A percentile compares a stretch with the other conserved stretches of the same genome.
These are phyloP conservation scores for Letharia columbiana DNA, from an alignment of 495 filamentous ascomycete genomes.

Conservation along the genomic window DNA sequence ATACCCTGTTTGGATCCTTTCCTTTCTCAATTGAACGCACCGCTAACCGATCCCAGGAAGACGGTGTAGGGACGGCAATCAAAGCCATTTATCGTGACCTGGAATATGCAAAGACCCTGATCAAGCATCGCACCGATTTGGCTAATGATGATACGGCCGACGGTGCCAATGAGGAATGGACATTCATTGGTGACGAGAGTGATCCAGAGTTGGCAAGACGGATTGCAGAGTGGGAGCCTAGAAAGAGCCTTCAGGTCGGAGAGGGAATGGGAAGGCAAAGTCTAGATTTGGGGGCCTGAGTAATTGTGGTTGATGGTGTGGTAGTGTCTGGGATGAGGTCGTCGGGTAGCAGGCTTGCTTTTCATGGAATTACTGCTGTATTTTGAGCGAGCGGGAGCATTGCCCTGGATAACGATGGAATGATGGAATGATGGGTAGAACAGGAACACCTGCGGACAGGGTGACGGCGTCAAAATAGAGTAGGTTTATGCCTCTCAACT, in stretches of 20 bases:
- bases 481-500: background rate
- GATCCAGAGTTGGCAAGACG: slow-evolving; percentile 47
- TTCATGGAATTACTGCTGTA: background rate
- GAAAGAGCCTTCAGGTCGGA: slow-evolving; percentile 16
- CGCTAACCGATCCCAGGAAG: slow-evolving; percentile 50
- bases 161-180: slow-evolving; percentile 58
- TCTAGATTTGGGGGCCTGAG: slow-evolving; percentile 17
- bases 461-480: too few relatives aligned
- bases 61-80: slow-evolving; percentile 81
- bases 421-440: background rate
- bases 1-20: background rate
- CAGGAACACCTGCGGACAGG: too few relatives aligned
- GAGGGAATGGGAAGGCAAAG: slow-evolving; percentile 16
- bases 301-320: background rate
- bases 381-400: background rate
- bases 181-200: slow-evolving; percentile 60
- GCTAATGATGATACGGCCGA: slow-evolving; percentile 38
- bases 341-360: background rate
- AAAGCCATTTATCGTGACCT: slow-evolving; percentile 91
- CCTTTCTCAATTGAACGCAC: slow-evolving; percentile 6
- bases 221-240: slow-evolving; percentile 28
- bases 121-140: slow-evolving; percentile 50
- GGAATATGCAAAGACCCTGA: slow-evolving; percentile 85
- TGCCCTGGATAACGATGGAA: background rate
- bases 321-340: background rate